Conservation (phyloP, 257 asterid species). For the Rauvolfia tetraphylla region DNA sequence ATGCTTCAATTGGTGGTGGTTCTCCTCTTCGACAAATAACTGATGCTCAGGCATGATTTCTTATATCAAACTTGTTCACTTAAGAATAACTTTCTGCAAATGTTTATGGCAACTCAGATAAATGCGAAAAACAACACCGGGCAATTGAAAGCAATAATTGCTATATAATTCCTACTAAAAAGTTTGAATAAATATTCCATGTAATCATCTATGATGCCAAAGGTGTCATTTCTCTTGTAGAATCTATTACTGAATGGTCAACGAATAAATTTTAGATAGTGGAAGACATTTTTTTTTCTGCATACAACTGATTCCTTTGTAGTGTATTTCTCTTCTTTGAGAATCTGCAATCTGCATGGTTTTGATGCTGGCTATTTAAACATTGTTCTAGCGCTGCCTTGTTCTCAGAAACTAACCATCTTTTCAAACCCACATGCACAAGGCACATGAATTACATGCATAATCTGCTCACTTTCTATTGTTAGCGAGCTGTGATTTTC, state of each 20-base stretch:
- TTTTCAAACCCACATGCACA: too few species aligned
- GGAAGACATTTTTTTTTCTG: too few species aligned
- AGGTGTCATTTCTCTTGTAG: background rate
- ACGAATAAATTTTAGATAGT: background rate
- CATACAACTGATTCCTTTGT: background rate
- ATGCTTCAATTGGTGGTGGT: conserved; percentile 99
- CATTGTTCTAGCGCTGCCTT: too few species aligned
- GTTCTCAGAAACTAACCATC: too few species aligned
- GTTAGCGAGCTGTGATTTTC: too few species aligned
- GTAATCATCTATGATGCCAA: conserved; percentile 4
- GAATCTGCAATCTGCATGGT: background rate
- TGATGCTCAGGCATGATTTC: conserved; percentile 77
- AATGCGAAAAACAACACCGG: background rate
- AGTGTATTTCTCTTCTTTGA: background rate
- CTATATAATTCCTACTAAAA: background rate
- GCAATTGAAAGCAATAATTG: background rate
- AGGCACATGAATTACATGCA: too few species aligned
- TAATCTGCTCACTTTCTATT: too few species aligned
- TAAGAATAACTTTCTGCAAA: background rate
- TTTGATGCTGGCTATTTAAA: too few species aligned
- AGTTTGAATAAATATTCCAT: background rate
- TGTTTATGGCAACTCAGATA: background rate
- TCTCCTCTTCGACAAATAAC: conserved; percentile 98
- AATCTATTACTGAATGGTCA: background rate
- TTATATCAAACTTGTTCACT: conserved; percentile 5